Percentiles rank a stretch among this genome's conserved stretches.
Conservation (phyloP, 805 yeast species). For the Grigorovia yakushimaensis region DNA sequence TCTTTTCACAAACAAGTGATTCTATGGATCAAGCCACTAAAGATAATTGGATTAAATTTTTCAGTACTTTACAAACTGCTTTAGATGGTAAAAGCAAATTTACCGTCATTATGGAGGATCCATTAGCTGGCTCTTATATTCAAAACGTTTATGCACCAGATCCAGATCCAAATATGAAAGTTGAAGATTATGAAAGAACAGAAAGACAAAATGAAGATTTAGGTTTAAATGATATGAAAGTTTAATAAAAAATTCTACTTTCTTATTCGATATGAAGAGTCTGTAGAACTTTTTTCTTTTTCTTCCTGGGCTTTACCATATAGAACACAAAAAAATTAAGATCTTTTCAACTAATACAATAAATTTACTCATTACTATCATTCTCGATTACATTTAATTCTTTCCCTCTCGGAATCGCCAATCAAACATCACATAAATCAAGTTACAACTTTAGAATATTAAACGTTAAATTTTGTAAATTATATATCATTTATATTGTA, state of each 20-base stretch:
- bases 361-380: too few relatives aligned
- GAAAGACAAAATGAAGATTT: conserved; percentile 82
- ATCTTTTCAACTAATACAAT: too few relatives aligned
- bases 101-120: conserved; percentile 86
- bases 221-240: conserved; percentile 52
- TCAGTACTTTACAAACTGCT: conserved; percentile 66
- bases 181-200: conserved; percentile 87
- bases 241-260: conserved; percentile 3
- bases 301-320: too few relatives aligned
- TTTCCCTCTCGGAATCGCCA: too few relatives aligned
- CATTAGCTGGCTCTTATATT: conserved; percentile 87
- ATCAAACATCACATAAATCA: too few relatives aligned
- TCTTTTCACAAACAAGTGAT: conserved; percentile 78
- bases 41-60: conserved; percentile 74
- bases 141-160: conserved; percentile 99
- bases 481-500: too few relatives aligned
- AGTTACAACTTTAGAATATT: too few relatives aligned
- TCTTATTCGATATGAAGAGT: too few relatives aligned
- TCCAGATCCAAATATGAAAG: conserved; percentile 87
- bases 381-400: too few relatives aligned
- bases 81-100: conserved; percentile 72
- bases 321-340: too few relatives aligned
- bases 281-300: not conserved
- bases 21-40: conserved; percentile 77
- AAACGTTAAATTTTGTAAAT: too few relatives aligned